Conservation (phyloP, 116 monocot species). For the Thalassia testudinum region DNA sequence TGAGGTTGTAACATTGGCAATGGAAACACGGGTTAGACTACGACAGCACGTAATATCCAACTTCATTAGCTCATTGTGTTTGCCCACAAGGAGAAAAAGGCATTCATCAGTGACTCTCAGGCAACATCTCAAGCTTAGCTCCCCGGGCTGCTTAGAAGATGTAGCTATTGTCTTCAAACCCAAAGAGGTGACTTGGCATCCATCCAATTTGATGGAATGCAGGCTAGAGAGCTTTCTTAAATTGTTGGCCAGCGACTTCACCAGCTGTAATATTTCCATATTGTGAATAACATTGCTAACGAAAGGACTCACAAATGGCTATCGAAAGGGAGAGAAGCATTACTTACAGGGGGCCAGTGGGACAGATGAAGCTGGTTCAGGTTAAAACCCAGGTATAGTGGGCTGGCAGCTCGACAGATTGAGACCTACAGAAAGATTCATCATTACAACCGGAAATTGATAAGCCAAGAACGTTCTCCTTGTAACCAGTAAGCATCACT, state of each 20-base stretch:
- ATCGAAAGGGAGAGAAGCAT: too few species aligned
- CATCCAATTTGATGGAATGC: slow-evolving; percentile 47
- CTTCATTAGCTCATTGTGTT: slow-evolving; percentile 43
- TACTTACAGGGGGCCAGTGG: slow-evolving; percentile 31
- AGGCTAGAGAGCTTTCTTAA: slow-evolving; percentile 28
- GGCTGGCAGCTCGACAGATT: slow-evolving; percentile 43
- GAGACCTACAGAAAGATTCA: slow-evolving; percentile 19
- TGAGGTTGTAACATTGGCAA: slow-evolving; percentile 39
- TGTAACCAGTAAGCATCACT: too few species aligned
- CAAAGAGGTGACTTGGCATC: slow-evolving; percentile 29
- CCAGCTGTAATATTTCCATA: slow-evolving; percentile 26
- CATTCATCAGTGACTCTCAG: slow-evolving; percentile 58
- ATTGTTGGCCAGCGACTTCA: slow-evolving; percentile 18
- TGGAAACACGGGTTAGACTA: slow-evolving; percentile 37
- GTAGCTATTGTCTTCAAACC: slow-evolving; percentile 35
- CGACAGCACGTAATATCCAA: slow-evolving; percentile 78
- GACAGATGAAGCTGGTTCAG: slow-evolving; percentile 30
- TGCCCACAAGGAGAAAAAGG: slow-evolving; percentile 31
- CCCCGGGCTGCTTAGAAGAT: slow-evolving; percentile 27
- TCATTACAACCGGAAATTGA: too few species aligned
- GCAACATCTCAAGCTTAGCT: slow-evolving; percentile 73
- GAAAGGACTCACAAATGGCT: too few species aligned
- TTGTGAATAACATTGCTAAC: not conserved
- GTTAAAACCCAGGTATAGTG: slow-evolving; percentile 22
- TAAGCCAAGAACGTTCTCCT: too few species aligned